These are phyloP conservation scores for Acidomyces sp. DNA, from an alignment of 495 filamentous ascomycete species.

Conservation along the genomic window DNA sequence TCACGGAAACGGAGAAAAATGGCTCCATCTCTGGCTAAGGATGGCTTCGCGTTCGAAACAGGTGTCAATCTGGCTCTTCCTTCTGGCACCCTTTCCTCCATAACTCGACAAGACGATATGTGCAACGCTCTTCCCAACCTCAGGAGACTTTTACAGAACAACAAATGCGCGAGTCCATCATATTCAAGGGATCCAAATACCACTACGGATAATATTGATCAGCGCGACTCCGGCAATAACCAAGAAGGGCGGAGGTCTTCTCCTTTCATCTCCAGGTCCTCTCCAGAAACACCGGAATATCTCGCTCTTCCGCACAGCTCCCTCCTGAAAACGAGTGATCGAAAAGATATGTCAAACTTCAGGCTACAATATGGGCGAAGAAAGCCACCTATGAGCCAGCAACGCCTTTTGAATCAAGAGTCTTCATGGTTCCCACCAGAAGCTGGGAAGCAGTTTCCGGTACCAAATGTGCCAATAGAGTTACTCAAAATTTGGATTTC, in stretches of 20 bases:
- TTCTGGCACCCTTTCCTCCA: no score
- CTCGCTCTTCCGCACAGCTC: neutral
- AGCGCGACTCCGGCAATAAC: neutral
- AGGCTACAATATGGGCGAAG: slow-evolving; percentile 30
- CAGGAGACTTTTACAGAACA: no score
- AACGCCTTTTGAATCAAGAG: slow-evolving; percentile 38
- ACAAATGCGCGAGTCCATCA: no score
- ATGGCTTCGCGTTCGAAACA: slow-evolving; percentile 5
- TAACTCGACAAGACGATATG: no score
- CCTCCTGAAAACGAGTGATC: neutral
- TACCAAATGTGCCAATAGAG: slow-evolving; percentile 16
- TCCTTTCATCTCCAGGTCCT: neutral
- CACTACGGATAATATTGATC: neutral
- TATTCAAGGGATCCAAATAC: neutral
- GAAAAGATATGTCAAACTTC: slow-evolving; percentile 30
- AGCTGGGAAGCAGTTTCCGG: slow-evolving; percentile 12
- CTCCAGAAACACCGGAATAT: neutral
- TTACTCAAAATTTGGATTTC: slow-evolving; percentile 9
- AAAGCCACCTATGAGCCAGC: slow-evolving; percentile 48
- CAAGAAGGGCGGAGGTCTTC: neutral
- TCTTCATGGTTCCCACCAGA: slow-evolving; percentile 26
- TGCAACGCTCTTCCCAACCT: no score
- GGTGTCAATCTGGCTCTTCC: slow-evolving; percentile 9
- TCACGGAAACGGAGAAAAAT: no score
- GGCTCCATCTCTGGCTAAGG: slow-evolving; percentile 4